Conservation (phyloP, 2,329 filamentous ascomycete species). For the Onygenales sp. region DNA sequence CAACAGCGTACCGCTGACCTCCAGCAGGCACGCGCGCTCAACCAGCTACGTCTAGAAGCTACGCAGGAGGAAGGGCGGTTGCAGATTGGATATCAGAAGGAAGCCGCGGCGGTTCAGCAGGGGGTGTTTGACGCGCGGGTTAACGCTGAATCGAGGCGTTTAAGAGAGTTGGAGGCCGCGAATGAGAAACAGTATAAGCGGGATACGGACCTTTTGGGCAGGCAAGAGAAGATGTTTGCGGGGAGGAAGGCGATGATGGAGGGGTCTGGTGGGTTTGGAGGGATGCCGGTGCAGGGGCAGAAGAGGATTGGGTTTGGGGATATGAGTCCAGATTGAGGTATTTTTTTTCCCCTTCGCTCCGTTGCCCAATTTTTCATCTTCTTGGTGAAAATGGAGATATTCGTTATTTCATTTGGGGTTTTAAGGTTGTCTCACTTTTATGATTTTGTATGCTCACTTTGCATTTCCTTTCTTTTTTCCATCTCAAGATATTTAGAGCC, state of each 20-base stretch:
- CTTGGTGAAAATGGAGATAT: neutral
- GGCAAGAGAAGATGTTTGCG: slow-evolving; percentile 8
- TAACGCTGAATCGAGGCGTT: slow-evolving; percentile 5
- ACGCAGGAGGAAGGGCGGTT: slow-evolving; percentile 6
- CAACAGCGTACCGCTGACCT: slow-evolving; percentile 7
- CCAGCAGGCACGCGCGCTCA: slow-evolving; percentile 7
- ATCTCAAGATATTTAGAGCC: neutral
- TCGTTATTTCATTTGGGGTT: neutral
- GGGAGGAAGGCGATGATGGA: slow-evolving; percentile 6
- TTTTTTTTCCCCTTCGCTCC: neutral
- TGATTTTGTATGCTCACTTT: neutral
- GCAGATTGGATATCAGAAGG: slow-evolving; percentile 8
- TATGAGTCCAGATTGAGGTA: slow-evolving; percentile 9
- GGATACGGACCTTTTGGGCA: slow-evolving; percentile 9
- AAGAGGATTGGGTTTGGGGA: slow-evolving; percentile 2
- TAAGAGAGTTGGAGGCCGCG: slow-evolving; percentile 10
- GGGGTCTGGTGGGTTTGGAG: neutral
- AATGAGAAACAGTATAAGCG: slow-evolving; percentile 11
- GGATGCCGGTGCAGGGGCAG: neutral
- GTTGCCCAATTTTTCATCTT: neutral
- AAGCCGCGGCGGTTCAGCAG: slow-evolving; percentile 6
- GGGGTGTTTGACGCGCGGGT: slow-evolving; percentile 9
- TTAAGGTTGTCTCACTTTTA: neutral
- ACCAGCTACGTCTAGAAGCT: slow-evolving; percentile 9
- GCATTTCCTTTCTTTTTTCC: neutral